Base-by-base conservation (phyloP, 2,329 filamentous ascomycete species). In the Botrytis cinerea region DNA sequence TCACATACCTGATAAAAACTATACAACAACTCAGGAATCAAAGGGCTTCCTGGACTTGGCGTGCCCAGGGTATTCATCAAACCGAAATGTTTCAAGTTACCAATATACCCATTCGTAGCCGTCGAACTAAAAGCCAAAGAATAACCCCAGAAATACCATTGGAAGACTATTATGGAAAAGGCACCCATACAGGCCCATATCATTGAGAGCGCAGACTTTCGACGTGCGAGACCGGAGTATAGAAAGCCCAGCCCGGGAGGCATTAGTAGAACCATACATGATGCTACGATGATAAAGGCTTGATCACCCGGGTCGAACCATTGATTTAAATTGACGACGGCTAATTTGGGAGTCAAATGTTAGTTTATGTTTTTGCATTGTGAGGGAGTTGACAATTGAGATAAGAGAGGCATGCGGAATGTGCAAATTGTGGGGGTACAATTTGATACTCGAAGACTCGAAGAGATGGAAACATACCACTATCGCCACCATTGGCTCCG, bases 61-160 rank as follows among this genome's bases (percentile, higher is more conserved):
- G 87, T 86, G 71, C 89, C 96, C 79, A 97, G 87, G 2, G 94
- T 93, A 80, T 94, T 93, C 86, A 89, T 91, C 79, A 99, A 87
- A 75, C 94, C 96, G 79, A 98, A 97, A 83, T 97, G 93, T 78
- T 91, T 88, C 73, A 99, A 85, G 82, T 98, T 90, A 72, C 96
- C 96, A 81, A 99, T 98, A 85, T 93, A 98, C 71, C 93, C 92
- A 84, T 93, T 98, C 78, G 89, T 94, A 7, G 91, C 93, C 22
- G 90, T 90, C 61, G 88, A 87, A 80, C 93, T 96, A 84, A 98
- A 98, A 70, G 95, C 95, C 75, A 99, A 87, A 22, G 95, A 97
- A 84, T 97, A 99, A 54, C 96, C 96, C 95, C 96, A 98, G 83
- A 99, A 98, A 81, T 98, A 98, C 96, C 96, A 99, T 85, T 99